These are phyloP conservation scores for Colletotrichum tofieldiae DNA, from an alignment of 2,329 filamentous ascomycete genomes.

Conservation along the genomic window DNA sequence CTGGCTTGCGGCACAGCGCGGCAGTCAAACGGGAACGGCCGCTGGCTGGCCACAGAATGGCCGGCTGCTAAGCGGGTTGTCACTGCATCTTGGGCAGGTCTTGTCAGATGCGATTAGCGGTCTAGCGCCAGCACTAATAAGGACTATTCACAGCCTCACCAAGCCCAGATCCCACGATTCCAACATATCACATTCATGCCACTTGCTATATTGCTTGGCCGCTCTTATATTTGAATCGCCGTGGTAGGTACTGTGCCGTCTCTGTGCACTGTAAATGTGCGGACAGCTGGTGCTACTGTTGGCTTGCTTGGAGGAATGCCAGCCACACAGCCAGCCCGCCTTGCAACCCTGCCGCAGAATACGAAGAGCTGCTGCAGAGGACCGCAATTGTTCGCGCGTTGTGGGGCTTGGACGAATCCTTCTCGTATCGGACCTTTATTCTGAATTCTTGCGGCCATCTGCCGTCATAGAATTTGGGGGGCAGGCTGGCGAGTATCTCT, in stretches of 20 bases:
- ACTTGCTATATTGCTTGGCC: too few relatives aligned
- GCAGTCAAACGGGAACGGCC: background rate
- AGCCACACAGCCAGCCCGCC: too few relatives aligned
- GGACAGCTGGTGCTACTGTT: background rate
- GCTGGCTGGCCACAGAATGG: background rate
- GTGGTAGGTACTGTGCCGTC: too few relatives aligned
- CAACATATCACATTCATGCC: too few relatives aligned
- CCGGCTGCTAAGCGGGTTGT: background rate
- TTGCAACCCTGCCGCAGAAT: background rate
- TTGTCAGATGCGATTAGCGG: too few relatives aligned
- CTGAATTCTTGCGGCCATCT: background rate
- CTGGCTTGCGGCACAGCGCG: too few relatives aligned
- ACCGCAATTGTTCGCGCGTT: background rate
- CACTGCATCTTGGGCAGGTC: background rate
- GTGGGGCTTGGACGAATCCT: background rate
- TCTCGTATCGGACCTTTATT: background rate
- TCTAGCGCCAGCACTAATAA: background rate
- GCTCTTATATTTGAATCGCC: too few relatives aligned
- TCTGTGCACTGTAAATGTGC: too few relatives aligned
- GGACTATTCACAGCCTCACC: too few relatives aligned
- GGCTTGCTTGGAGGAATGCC: too few relatives aligned
- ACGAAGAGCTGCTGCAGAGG: background rate
- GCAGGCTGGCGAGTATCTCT: background rate
- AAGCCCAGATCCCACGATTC: background rate
- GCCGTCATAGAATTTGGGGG: background rate